Conservation (phyloP, 148 eudicot species). For the Camellia sinensis region DNA sequence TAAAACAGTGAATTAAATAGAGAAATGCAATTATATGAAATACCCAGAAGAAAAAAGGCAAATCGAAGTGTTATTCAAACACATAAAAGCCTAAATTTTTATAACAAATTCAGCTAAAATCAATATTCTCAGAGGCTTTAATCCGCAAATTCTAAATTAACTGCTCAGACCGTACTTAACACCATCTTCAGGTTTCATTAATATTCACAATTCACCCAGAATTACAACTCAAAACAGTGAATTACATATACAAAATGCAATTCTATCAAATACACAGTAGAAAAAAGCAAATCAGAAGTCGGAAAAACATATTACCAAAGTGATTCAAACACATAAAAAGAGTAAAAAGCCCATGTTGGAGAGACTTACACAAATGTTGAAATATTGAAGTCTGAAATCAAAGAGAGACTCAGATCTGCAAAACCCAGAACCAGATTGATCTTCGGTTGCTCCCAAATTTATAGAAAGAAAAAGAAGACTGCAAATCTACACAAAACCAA, state of each 20-base stretch:
- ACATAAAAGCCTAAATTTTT: background rate
- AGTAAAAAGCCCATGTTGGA: background rate
- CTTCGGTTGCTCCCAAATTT: constrained; percentile 5
- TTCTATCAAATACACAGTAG: background rate
- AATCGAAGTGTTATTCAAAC: background rate
- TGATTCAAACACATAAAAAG: background rate
- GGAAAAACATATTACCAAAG: background rate
- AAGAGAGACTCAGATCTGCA: constrained; percentile 13
- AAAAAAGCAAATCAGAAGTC: background rate
- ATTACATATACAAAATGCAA: background rate
- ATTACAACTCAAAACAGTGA: background rate
- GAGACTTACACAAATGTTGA: constrained; percentile 11
- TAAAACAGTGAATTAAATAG: background rate
- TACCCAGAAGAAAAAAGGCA: background rate
- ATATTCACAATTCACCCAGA: background rate
- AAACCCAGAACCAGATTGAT: constrained; percentile 14
- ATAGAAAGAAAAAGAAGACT: background rate
- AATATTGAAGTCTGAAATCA: background rate
- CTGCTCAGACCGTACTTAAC: background rate
- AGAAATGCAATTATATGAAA: background rate
- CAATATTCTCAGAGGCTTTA: background rate
- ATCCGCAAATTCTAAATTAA: background rate
- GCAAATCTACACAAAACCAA: background rate
- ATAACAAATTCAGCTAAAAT: background rate
- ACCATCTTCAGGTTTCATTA: background rate